These are phyloP conservation scores for Draba incana DNA, from an alignment of 345 rosid species.

Conservation along the genomic window DNA sequence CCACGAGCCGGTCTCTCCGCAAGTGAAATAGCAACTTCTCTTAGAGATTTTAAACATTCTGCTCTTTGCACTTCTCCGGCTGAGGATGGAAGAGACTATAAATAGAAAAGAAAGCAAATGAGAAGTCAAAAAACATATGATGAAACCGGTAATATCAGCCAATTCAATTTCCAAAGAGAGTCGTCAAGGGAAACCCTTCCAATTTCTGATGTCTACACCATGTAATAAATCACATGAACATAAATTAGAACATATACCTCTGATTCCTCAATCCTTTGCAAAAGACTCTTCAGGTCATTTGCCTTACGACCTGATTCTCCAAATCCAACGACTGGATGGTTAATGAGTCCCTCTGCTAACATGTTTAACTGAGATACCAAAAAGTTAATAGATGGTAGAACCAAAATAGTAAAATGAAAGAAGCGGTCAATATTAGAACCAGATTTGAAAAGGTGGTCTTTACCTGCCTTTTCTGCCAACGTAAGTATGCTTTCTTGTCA, in stretches of 20 bases:
- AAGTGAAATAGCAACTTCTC: constrained; percentile 85
- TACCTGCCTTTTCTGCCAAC: constrained; percentile 99
- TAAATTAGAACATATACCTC: constrained; percentile 57
- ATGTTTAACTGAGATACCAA: constrained; percentile 71
- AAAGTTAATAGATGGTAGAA: constrained; percentile 30
- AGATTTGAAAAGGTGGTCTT: constrained; percentile 36
- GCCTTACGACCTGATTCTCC: constrained; percentile 87
- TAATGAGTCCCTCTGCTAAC: constrained; percentile 94
- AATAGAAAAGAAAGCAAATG: constrained; percentile 15
- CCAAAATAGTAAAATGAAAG: constrained; percentile 29
- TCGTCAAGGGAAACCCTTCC: not conserved
- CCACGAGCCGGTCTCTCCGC: constrained; percentile 98
- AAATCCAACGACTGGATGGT: constrained; percentile 89
- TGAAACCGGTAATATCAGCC: constrained; percentile 23
- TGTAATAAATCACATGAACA: constrained; percentile 27
- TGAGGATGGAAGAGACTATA: constrained; percentile 79
- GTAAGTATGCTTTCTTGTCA: constrained; percentile 90
- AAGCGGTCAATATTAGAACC: constrained; percentile 20
- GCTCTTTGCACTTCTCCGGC: constrained; percentile 90
- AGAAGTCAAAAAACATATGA: constrained; percentile 19
- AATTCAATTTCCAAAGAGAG: constrained; percentile 1
- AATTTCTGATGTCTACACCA: constrained; percentile 25
- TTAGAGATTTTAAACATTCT: constrained; percentile 87
- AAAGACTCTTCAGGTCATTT: constrained; percentile 74
- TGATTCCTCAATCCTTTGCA: constrained; percentile 95